Percentiles rank a stretch among this genome's conserved stretches.
phyloP scores from a whole-genome alignment of 331 rosid genomes.

The Malus hybrid region DNA sequence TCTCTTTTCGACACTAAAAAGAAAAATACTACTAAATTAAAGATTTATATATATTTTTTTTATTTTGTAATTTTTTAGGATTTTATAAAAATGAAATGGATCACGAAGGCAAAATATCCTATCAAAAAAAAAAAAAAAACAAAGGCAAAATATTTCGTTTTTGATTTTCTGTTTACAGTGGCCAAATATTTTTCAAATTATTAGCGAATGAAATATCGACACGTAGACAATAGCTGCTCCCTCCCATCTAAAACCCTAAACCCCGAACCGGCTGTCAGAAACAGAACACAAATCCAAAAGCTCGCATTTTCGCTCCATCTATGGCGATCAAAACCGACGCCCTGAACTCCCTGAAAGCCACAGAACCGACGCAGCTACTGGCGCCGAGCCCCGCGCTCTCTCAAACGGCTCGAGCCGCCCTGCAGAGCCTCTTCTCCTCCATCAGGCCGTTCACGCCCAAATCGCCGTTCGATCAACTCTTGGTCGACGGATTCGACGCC shows the following conservation, averaged over 20 bases:
- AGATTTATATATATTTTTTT: too few relatives aligned
- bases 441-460: slow-evolving; percentile 59
- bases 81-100: too few relatives aligned
- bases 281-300: neutral
- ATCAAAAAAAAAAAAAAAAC: too few relatives aligned
- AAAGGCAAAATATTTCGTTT: too few relatives aligned
- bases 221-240: too few relatives aligned
- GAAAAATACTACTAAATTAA: too few relatives aligned
- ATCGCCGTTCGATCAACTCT: slow-evolving; percentile 62
- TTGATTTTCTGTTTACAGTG: too few relatives aligned
- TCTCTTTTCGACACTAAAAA: too few relatives aligned
- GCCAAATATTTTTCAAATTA: too few relatives aligned
- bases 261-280: neutral
- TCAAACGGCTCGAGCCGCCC: slow-evolving; percentile 57
- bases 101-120: too few relatives aligned
- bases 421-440: slow-evolving; percentile 51
- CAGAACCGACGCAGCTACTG: slow-evolving; percentile 55
- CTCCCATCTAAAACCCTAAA: slow-evolving; percentile 6
- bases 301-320: neutral
- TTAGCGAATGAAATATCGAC: too few relatives aligned
- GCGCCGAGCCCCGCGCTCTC: slow-evolving; percentile 42
- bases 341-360: slow-evolving; percentile 35
- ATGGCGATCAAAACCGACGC: slow-evolving; percentile 34
- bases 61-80: too few relatives aligned
- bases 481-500: slow-evolving; percentile 71